Evolutionary conservation across 345 rosid species (phyloP), one percentile per base, ranked within the genome.

Genomic region (Isatis tinctoria): DNA sequence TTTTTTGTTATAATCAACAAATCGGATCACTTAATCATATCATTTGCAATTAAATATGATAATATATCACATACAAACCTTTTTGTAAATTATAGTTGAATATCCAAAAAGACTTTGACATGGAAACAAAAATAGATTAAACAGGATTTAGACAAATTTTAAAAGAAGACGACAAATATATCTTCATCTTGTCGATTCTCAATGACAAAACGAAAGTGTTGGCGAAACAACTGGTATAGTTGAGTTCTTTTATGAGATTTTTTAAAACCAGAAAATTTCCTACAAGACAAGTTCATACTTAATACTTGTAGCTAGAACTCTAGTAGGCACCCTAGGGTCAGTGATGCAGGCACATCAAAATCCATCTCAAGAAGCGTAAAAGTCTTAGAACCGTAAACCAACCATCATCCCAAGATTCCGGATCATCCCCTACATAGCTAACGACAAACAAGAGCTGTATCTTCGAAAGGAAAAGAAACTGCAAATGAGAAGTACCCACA

Each of bases 381-480:
- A 41, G 56, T 44, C 61, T 68, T 16, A 17, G 35, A 61, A 40
- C 8, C 0, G 9, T 16, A 39, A 33, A 20, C 18, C 33, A 32
- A 59, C 12, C 54, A 33, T 59, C 47, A 39, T 59, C 78, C 37
- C 0, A 13, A 27, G 59, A 45, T 20, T 9, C 40, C 16, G 17
- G 69, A 60, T 67, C 56, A 30, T 41, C 11, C 26, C 70, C 65
- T 69, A 53, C 69, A 68, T 60, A 60, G 18, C 74, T 32, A 67
- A 52, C 8, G 13, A n/a, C 22, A 40, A 45, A 61, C 67, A 66
- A 45, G 52, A 67, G 49, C 16, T 57, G 41, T 13, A 44, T 63
- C 70, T 63, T 52, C 53, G 26, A 53, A 35, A 68, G 40, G 37
- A 10, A 62, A 27, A 51, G 11, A 62, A 39, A 49, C 60, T 13